phyloP scores from a whole-genome alignment of 2,329 filamentous ascomycete species.

The Atkinsonella hypoxylon region DNA sequence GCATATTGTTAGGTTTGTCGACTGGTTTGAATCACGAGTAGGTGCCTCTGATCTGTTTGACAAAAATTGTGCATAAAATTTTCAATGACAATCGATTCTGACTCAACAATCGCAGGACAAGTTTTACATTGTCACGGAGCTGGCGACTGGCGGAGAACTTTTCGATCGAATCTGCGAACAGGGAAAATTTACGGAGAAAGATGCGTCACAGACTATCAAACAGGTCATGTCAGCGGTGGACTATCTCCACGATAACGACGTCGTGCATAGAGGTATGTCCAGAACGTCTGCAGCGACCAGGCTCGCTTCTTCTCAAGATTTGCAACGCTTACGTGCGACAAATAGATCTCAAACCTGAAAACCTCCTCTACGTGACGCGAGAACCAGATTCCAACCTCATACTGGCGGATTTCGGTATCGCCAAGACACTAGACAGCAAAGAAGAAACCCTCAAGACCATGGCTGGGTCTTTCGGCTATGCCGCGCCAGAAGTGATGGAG shows the following conservation, averaged over 20 bases:
- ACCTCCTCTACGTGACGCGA: slow-evolving; percentile 81
- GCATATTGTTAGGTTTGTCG: slow-evolving; percentile 93
- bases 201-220: slow-evolving; percentile 88
- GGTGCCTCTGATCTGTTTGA: slow-evolving; percentile 16
- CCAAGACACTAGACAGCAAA: slow-evolving; percentile 88
- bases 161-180: slow-evolving; percentile 98
- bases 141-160: slow-evolving; percentile 89
- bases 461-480: slow-evolving; percentile 97
- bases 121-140: slow-evolving; percentile 97
- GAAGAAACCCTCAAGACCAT: slow-evolving; percentile 92
- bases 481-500: slow-evolving; percentile 95
- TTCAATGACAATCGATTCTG: background rate
- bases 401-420: slow-evolving; percentile 94
- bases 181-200: slow-evolving; percentile 97
- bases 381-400: slow-evolving; percentile 73
- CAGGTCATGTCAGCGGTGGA: slow-evolving; percentile 88
- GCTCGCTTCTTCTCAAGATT: background rate
- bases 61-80: background rate
- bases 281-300: background rate
- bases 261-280: slow-evolving; percentile 76
- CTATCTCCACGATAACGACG: slow-evolving; percentile 88
- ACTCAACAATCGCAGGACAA: slow-evolving; percentile 57
- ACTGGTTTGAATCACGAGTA: slow-evolving; percentile 98
- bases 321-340: background rate
- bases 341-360: slow-evolving; percentile 92